Evolutionary conservation across 345 rosid genomes (phyloP).

Genomic region (Corchorus capsularis): DNA sequence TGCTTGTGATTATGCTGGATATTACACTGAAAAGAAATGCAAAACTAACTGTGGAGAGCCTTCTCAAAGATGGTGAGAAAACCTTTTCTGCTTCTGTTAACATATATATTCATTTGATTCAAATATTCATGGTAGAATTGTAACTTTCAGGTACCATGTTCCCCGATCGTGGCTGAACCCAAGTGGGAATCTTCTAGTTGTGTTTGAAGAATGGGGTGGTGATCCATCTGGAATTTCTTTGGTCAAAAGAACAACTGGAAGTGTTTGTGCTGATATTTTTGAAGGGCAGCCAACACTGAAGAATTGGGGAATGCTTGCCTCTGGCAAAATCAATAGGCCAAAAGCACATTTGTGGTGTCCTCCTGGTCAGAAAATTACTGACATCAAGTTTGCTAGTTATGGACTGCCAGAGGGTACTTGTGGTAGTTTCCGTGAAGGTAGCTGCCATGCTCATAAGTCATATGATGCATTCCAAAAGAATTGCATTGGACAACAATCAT

Average conservation of each 20-base stretch:
- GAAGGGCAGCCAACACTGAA: conserved; percentile 54
- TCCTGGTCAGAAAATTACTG: conserved; percentile 52
- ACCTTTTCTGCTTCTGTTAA: conserved; percentile 11
- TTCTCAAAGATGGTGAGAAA: conserved; percentile 72
- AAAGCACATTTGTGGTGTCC: conserved; percentile 59
- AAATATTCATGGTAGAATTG: neutral
- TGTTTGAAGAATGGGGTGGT: conserved; percentile 92
- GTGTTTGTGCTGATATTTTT: conserved; percentile 42
- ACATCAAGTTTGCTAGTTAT: conserved; percentile 69
- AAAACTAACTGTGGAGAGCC: conserved; percentile 67
- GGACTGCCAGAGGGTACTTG: conserved; percentile 64
- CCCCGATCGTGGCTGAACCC: conserved; percentile 86
- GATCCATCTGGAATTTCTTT: conserved; percentile 71
- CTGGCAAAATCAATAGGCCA: conserved; percentile 21
- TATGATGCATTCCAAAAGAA: conserved; percentile 45
- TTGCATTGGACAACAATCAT: conserved; percentile 54
- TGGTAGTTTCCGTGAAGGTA: conserved; percentile 54
- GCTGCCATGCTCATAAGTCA: conserved; percentile 67
- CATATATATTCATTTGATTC: neutral
- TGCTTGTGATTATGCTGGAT: conserved; percentile 71
- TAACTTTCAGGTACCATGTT: conserved; percentile 73
- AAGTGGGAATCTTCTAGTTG: conserved; percentile 64
- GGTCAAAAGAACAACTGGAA: conserved; percentile 58
- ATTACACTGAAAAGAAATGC: conserved; percentile 54
- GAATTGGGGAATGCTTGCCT: conserved; percentile 32